Percentiles rank a stretch among this genome's conserved stretches.
phyloP scores from a whole-genome alignment of 805 yeast genomes.

The Metschnikowia peoriensis region DNA sequence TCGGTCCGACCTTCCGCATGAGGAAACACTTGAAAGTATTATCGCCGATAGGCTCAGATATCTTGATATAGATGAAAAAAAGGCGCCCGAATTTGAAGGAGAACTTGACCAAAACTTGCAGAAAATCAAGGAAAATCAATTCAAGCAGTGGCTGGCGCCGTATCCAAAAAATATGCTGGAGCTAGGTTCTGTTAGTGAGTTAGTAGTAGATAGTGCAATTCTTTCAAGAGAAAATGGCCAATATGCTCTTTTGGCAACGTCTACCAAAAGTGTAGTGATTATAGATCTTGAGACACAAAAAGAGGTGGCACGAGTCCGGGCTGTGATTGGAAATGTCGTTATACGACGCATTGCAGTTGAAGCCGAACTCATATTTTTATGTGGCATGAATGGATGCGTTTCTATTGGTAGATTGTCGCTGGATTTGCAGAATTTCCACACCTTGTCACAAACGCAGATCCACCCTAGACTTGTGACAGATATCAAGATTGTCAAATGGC shows the following conservation, averaged over 20 bases:
- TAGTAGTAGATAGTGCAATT: slow-evolving; percentile 21
- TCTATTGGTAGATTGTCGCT: slow-evolving; percentile 18
- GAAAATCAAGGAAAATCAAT: slow-evolving; percentile 8
- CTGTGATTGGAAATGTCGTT: slow-evolving; percentile 23
- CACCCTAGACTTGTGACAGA: slow-evolving; percentile 40
- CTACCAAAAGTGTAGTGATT: slow-evolving; percentile 19
- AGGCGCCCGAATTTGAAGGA: slow-evolving; percentile 6
- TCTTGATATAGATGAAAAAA: slow-evolving; percentile 14
- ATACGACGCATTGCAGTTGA: slow-evolving; percentile 35
- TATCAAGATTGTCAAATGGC: slow-evolving; percentile 23
- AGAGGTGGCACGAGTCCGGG: slow-evolving; percentile 17
- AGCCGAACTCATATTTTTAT: slow-evolving; percentile 31
- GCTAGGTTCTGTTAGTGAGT: slow-evolving; percentile 20
- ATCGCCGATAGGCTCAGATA: slow-evolving; percentile 20
- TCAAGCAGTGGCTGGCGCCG: slow-evolving; percentile 32
- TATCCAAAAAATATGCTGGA: slow-evolving; percentile 22
- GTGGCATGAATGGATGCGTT: slow-evolving; percentile 55
- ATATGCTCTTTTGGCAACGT: slow-evolving; percentile 20
- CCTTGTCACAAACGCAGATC: slow-evolving; percentile 23
- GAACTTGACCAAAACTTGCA: slow-evolving; percentile 11
- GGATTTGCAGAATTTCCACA: background rate
- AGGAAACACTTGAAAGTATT: slow-evolving; percentile 40
- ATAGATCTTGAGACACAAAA: slow-evolving; percentile 15
- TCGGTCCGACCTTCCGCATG: slow-evolving; percentile 17
- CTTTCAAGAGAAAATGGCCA: background rate